Percentiles rank a stretch among this genome's conserved stretches.
Conservation (phyloP, 108 stramenopile genomes). For the Poteriospumella lacustris region DNA sequence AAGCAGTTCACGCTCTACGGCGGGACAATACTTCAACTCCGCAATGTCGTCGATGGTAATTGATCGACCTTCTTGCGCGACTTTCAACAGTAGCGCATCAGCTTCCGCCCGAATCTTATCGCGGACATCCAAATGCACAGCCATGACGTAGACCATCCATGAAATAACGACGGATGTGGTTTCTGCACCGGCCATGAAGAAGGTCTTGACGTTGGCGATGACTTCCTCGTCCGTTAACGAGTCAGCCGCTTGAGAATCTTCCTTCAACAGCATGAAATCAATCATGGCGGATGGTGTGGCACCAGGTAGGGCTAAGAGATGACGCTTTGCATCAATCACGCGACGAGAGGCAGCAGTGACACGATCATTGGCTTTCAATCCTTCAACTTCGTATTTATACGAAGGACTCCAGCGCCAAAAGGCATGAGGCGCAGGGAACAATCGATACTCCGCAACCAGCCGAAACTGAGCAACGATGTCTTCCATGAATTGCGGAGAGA, state of each 20-base stretch:
- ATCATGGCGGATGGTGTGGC: background rate
- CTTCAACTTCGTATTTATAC: background rate
- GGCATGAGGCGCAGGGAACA: background rate
- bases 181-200: background rate
- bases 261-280: background rate
- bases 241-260: background rate
- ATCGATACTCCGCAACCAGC: background rate
- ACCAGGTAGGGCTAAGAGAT: background rate
- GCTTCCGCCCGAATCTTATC: background rate
- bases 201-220: background rate
- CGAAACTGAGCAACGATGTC: background rate
- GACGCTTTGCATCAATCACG: background rate
- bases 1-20: background rate
- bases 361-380: background rate
- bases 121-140: background rate
- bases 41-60: background rate
- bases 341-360: background rate
- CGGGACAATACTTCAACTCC: background rate
- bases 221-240: conserved; percentile 5
- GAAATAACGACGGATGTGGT: background rate
- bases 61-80: background rate
- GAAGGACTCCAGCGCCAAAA: background rate
- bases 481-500: background rate
- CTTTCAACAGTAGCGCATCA: background rate
- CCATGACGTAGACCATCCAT: background rate